Base-by-base conservation (phyloP, 345 rosid species). In the Moricandia arvensis region DNA sequence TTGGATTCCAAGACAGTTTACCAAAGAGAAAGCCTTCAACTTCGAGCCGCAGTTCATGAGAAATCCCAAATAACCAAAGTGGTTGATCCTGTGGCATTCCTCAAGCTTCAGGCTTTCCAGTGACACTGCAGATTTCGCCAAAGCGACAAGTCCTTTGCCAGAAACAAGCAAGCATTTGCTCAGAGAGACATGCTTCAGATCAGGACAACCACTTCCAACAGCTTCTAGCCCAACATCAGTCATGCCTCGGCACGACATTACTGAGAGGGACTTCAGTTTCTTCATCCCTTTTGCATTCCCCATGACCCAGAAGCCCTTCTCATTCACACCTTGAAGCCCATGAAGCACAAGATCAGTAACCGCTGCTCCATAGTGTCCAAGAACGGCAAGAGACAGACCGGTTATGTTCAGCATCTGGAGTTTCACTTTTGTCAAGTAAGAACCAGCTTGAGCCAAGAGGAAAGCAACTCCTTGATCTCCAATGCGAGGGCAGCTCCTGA, bases 281-380 rank as follows among this genome's bases (percentile, higher is more conserved):
- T 92, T 96, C 80, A 95, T 75, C 62, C 96, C 99, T 31, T 86
- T 86, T 9, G 90, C 92, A 34, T 83, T 89, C 9, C 93, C 93
- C 99, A 95, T 95, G 72, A 92, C 96, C 97, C 99, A 95, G 75
- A 95, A 92, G 34, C 99, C n/a, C 99, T 85, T 89, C 84, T 90
- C 93, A 7, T 83, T 86, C 75, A 95, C 93, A 80, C 87, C 80
- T 54, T 81, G 85, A 58, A 95, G 97, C 64, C 72, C 87, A 75
- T 75, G 74, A 62, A 95, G 92, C 67, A 81, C 83, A 59, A 95
- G 88, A 73, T 92, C 97, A 4, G 90, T 83, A 7, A 95, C 77
- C 8, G 81, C 80, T 82, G 77, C 83, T 75, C 99, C 97, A 63
- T 95, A 95, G 82, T 83, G 89, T 24, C 99, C 97, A 66, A 95